Evolutionary conservation across 208 protist genomes (phyloP).

Genomic region (Crithidia acanthocephali): DNA sequence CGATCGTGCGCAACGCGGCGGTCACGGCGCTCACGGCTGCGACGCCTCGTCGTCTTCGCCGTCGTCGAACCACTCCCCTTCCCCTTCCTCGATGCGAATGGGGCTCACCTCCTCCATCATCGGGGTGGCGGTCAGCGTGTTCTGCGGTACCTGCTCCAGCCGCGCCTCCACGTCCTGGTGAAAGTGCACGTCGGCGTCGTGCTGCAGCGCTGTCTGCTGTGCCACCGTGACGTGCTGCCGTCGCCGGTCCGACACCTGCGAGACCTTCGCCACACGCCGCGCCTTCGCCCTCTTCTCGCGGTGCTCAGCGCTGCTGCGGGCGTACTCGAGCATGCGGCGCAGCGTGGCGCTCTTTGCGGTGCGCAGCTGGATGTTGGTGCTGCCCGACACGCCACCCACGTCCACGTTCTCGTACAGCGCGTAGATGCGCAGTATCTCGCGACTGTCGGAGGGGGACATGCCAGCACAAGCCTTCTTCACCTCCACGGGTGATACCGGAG

Average conservation of each 20-base stretch:
- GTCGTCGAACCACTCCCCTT: slow-evolving; percentile 41
- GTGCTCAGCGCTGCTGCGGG: slow-evolving; percentile 31
- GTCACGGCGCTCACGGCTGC: slow-evolving; percentile 17
- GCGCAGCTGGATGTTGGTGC: slow-evolving; percentile 46
- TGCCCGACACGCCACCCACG: slow-evolving; percentile 16
- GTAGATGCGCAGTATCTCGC: slow-evolving; percentile 47
- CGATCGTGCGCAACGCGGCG: no score
- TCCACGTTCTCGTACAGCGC: slow-evolving; percentile 62
- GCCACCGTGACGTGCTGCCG: slow-evolving; percentile 15
- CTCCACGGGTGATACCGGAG: slow-evolving; percentile 46
- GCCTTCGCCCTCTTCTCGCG: slow-evolving; percentile 13
- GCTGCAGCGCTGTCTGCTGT: slow-evolving; percentile 18
- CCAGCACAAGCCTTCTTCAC: slow-evolving; percentile 39
- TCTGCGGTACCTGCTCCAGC: slow-evolving; percentile 88
- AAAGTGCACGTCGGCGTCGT: slow-evolving; percentile 53
- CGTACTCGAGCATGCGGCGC: slow-evolving; percentile 59
- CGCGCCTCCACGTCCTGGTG: slow-evolving; percentile 34
- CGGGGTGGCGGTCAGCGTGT: slow-evolving; percentile 45
- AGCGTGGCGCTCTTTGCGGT: slow-evolving; percentile 66
- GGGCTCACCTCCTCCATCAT: slow-evolving; percentile 72
- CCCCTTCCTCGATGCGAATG: slow-evolving; percentile 55
- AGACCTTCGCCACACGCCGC: slow-evolving; percentile 28
- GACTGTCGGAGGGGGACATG: slow-evolving; percentile 26
- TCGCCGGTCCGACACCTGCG: slow-evolving; percentile 22
- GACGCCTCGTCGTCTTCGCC: slow-evolving; percentile 25